Evolutionary conservation across 495 filamentous ascomycete species (phyloP), one percentile per base, ranked within the genome.

Genomic region (Baudoinia panamericana): DNA sequence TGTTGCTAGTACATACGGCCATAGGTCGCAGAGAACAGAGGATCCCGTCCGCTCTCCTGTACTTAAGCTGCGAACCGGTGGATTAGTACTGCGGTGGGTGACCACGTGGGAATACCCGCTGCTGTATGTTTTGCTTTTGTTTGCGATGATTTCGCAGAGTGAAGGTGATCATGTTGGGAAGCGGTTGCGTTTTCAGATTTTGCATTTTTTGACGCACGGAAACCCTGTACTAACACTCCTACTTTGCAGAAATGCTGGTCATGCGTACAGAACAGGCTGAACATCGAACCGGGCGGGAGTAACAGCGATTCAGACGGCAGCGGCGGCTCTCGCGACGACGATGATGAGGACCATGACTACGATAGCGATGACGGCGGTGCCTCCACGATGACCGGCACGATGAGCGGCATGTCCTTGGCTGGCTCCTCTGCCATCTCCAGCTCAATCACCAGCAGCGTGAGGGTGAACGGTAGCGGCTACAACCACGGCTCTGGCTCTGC

Each of bases 341-440:
- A 33, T 18, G 16, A 19, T 15, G n/a, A 25, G 25, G 36, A 37
- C 41, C 16, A 22, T 21, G n/a, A 12, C 17, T 19, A 24, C 24
- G 41, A 38, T 24, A 24, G 29, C 32, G 43, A 46, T 11, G 26
- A 40, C 25, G 26, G 19, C 31, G 31, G 30, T 25, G 30, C 22
- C 10, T 20, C 35, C 8, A 45, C 41, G 2, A 11, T 46, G 9
- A 27, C 43, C 5, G 34, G 43, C 43, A 40, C 26, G 27, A n/a
- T 30, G 8, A 13, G 13, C 33, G 41, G 41, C 20, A 8, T 38
- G 24, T 35, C 40, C 16, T 5, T 33, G 8, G 2, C 9, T 16
- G 33, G 33, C 30, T 22, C 10, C 13, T 4, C 2, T 3, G 27
- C 19, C 20, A 13, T 9, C 18, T 8, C 39, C 16, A 32, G 9